Conservation (phyloP, 2,329 filamentous ascomycete genomes). For the Kalaharituber pfeilii region DNA sequence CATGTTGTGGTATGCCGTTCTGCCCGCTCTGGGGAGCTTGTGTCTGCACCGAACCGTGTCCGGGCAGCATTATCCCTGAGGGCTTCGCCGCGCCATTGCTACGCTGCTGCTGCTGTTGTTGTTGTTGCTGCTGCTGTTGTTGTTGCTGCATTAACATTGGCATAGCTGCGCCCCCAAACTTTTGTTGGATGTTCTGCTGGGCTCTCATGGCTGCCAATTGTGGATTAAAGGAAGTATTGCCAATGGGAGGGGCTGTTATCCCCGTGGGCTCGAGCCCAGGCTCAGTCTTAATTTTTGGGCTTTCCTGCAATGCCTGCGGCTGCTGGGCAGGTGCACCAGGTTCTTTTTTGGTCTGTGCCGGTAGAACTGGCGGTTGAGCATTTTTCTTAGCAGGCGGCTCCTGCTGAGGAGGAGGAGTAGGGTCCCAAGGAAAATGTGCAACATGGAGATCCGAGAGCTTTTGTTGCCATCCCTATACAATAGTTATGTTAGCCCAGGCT, state of each 20-base stretch:
- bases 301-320: slow-evolving; percentile 18
- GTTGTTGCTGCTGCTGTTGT: slow-evolving; percentile 17
- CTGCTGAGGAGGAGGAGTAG: slow-evolving; percentile 32
- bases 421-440: slow-evolving; percentile 89
- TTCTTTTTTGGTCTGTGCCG: slow-evolving; percentile 24
- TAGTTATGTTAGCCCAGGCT: too few species aligned
- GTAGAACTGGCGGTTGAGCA: slow-evolving; percentile 19
- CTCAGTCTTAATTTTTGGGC: slow-evolving; percentile 30
- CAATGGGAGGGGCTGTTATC: slow-evolving; percentile 26
- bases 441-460: slow-evolving; percentile 74
- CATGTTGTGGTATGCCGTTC: slow-evolving; percentile 33
- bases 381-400: slow-evolving; percentile 20
- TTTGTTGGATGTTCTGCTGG: slow-evolving; percentile 21
- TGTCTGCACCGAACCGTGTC: slow-evolving; percentile 23
- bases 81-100: slow-evolving; percentile 11
- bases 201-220: slow-evolving; percentile 21
- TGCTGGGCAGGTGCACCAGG: slow-evolving; percentile 1
- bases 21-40: slow-evolving; percentile 22
- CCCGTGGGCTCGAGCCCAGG: slow-evolving; percentile 27
- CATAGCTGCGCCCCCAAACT: slow-evolving; percentile 11
- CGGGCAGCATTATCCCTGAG: slow-evolving; percentile 16
- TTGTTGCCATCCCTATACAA: slow-evolving; percentile 68
- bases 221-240: slow-evolving; percentile 24
- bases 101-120: slow-evolving; percentile 19
- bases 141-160: slow-evolving; percentile 6